Base-by-base conservation (phyloP, 257 asterid species). In the Nemophila menziesii region DNA sequence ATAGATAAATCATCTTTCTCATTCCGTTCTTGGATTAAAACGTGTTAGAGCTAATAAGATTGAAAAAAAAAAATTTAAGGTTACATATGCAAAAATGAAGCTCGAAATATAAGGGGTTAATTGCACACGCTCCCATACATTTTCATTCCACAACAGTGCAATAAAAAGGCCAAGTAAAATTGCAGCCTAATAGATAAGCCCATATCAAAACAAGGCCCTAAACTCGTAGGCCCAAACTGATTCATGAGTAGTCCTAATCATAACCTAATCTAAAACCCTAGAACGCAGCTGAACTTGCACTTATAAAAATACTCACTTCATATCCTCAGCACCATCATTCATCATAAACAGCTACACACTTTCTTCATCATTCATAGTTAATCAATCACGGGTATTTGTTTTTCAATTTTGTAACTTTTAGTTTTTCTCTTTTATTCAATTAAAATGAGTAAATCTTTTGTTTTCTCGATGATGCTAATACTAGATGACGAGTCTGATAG, bases 401-500 rank as follows among this genome's bases (percentile, higher is more conserved):
- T 29, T 5, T 12, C 8, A 1, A 0, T 18, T 1, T 24, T 8
- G 20, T 14, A 1, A 0, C 5, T 7, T 33, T 22, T 11, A 4
- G 1, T 12, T 5, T 3, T 24, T 10, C 16, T 20, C 33, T 23
- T 8, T 5, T 1, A 0, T 1, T 0, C 3, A 39, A 39, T 5
- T 4, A 42, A 19, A 36, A 37, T 4, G 33, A 26, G 33, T 26
- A 26, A 26, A 4, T 29, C 9, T 18, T 2, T 33, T 48, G n/a
- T 58, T 68, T 80, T 66, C 85, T 80, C 68, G 33, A 41, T 75
- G 95, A 77, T 75, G 95, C 66, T 64, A 41, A 58, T 22, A 41
- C 39, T 57, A 46, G 93, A 84, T 80, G 86, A 74, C 86, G 95
- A 84, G 92, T 84, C 95, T 64, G 93, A 84, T 66, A 66, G 79